phyloP scores from a whole-genome alignment of 1,284 basidiomycete genomes.

The Phylloporus gajari region DNA sequence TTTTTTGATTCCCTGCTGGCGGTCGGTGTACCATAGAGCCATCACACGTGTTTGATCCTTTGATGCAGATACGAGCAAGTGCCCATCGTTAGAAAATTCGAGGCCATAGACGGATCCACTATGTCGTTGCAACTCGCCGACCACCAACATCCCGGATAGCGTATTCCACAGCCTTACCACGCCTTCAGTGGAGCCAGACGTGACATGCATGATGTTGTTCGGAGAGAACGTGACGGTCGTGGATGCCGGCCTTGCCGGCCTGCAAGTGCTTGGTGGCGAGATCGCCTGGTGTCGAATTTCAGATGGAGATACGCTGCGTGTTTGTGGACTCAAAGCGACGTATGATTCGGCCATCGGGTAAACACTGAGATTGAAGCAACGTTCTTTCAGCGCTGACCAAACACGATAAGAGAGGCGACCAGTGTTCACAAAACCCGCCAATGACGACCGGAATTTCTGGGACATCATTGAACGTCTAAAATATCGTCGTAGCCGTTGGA shows the following conservation, averaged over 20 bases:
- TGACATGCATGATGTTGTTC: slow-evolving; percentile 35
- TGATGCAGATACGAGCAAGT: slow-evolving; percentile 40
- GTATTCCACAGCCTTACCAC: slow-evolving; percentile 38
- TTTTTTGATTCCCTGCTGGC: slow-evolving; percentile 38
- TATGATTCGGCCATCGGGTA: slow-evolving; percentile 37
- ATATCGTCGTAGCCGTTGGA: slow-evolving; percentile 37
- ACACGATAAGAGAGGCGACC: slow-evolving; percentile 46
- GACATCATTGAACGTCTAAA: slow-evolving; percentile 41
- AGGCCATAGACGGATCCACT: slow-evolving; percentile 36
- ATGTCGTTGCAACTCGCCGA: slow-evolving; percentile 27
- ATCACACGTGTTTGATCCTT: slow-evolving; percentile 34
- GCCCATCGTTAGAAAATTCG: slow-evolving; percentile 42
- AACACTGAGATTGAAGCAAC: slow-evolving; percentile 34
- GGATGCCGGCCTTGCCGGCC: slow-evolving; percentile 18
- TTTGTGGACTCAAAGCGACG: slow-evolving; percentile 39
- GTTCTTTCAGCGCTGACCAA: slow-evolving; percentile 25
- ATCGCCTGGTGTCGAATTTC: slow-evolving; percentile 46
- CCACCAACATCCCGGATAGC: slow-evolving; percentile 34
- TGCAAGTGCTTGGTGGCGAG: slow-evolving; percentile 31
- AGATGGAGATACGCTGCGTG: slow-evolving; percentile 32
- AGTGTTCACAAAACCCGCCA: slow-evolving; percentile 45
- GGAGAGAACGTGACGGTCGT: slow-evolving; percentile 40
- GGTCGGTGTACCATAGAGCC: slow-evolving; percentile 29
- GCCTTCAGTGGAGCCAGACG: slow-evolving; percentile 38
- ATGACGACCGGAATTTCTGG: slow-evolving; percentile 32